These are phyloP conservation scores for Cymbidium sinense DNA, from an alignment of 106 monocot genomes.

Conservation along the genomic window DNA sequence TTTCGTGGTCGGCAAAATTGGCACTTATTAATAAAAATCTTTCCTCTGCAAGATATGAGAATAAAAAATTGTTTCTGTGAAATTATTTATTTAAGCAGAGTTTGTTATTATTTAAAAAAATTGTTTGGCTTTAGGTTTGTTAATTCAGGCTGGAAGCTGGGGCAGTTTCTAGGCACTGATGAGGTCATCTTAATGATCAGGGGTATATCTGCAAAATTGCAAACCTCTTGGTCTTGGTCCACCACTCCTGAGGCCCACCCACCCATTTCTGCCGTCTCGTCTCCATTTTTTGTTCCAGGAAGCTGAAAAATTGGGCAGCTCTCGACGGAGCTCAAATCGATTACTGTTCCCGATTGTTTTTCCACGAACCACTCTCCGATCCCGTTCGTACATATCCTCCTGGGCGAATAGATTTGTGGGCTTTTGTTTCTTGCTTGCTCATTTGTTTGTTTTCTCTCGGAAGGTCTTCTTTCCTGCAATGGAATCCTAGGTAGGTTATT, in stretches of 20 bases:
- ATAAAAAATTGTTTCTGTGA: too few species aligned
- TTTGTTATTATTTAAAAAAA: too few species aligned
- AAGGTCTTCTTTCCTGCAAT: background rate
- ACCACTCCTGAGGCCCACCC: background rate
- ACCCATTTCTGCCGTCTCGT: background rate
- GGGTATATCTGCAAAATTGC: background rate
- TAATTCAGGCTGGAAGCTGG: too few species aligned
- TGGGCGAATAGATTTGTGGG: background rate
- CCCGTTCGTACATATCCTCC: background rate
- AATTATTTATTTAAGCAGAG: too few species aligned
- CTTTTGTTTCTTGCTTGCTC: background rate
- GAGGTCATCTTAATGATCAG: background rate
- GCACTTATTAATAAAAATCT: too few species aligned
- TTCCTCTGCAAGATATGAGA: too few species aligned
- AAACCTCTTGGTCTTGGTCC: too few species aligned
- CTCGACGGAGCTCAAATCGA: constrained; percentile 8
- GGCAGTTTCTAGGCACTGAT: too few species aligned
- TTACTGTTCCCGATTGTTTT: background rate
- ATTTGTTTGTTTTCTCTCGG: background rate
- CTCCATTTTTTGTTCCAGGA: background rate
- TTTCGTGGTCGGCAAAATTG: too few species aligned
- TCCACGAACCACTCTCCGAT: background rate
- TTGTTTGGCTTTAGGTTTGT: too few species aligned
- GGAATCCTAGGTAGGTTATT: background rate
- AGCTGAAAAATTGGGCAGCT: constrained; percentile 6